These are phyloP conservation scores for Zelonia costaricensis DNA, from an alignment of 208 protist genomes.

Conservation along the genomic window DNA sequence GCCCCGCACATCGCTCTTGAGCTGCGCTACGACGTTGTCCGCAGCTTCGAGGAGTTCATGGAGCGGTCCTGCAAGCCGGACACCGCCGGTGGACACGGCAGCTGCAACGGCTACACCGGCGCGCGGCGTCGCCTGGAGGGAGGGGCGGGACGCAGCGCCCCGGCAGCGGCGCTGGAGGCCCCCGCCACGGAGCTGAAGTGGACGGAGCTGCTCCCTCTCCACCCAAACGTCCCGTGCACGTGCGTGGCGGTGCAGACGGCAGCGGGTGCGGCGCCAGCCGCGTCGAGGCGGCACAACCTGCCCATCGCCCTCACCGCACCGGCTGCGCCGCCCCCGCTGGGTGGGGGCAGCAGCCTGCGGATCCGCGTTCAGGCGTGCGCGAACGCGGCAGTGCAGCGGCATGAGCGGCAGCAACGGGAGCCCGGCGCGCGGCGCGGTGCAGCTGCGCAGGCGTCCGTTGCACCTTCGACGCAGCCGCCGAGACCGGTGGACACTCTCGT, in stretches of 20 bases:
- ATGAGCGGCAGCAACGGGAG: neutral
- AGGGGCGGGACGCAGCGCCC: neutral
- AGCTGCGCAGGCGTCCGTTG: no score
- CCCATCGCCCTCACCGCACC: no score
- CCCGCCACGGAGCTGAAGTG: neutral
- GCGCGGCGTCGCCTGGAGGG: neutral
- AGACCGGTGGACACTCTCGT: conserved; percentile 1
- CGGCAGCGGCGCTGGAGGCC: no score
- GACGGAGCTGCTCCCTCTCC: conserved; percentile 19
- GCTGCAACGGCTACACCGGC: neutral
- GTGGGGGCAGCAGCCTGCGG: neutral
- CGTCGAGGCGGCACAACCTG: no score
- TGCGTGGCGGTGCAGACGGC: conserved; percentile 23
- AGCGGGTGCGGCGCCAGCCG: neutral
- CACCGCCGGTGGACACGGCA: neutral
- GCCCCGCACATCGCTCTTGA: conserved; percentile 80
- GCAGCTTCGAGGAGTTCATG: conserved; percentile 44
- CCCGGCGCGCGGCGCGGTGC: no score
- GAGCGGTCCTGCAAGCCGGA: conserved; percentile 7
- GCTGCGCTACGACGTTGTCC: conserved; percentile 58
- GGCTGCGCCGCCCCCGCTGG: neutral
- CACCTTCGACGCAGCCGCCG: no score
- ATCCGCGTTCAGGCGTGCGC: neutral
- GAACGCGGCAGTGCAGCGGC: neutral
- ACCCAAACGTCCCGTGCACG: conserved; percentile 8